Percentiles rank a stretch among this genome's conserved stretches.
These are phyloP conservation scores for Botrytis galanthina DNA, from an alignment of 2,329 filamentous ascomycete genomes.

Conservation along the genomic window DNA sequence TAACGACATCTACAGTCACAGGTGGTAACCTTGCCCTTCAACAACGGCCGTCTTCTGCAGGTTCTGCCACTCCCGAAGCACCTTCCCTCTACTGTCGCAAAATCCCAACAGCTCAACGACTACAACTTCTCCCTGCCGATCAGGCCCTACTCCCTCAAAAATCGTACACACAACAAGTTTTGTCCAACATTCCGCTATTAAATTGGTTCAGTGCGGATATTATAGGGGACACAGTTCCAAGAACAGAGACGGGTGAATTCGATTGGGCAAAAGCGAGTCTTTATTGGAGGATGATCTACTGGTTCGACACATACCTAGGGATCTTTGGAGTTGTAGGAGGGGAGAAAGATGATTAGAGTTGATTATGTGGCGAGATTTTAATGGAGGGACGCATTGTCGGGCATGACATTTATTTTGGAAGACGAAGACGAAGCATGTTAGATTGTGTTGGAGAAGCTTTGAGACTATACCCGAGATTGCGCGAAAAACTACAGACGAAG, in stretches of 20 bases:
- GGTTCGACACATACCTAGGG: slow-evolving; percentile 56
- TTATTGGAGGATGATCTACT: slow-evolving; percentile 67
- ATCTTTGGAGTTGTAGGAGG: slow-evolving; percentile 56
- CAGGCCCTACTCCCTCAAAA: slow-evolving; percentile 70
- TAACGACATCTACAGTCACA: slow-evolving; percentile 39
- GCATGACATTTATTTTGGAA: neutral
- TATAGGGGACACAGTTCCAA: slow-evolving; percentile 73
- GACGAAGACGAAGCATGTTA: neutral
- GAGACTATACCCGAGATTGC: slow-evolving; percentile 23
- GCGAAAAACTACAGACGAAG: neutral
- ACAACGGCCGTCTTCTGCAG: slow-evolving; percentile 42
- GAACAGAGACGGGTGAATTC: slow-evolving; percentile 71
- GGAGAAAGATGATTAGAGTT: slow-evolving; percentile 32
- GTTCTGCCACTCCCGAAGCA: slow-evolving; percentile 31
- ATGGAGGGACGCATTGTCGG: neutral
- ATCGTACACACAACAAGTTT: slow-evolving; percentile 60
- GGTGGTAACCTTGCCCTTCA: slow-evolving; percentile 22
- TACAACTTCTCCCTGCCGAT: slow-evolving; percentile 64
- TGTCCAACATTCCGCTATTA: slow-evolving; percentile 66
- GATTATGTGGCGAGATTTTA: neutral
- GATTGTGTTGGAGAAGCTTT: neutral
- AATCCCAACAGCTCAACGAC: slow-evolving; percentile 65
- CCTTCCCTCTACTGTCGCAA: slow-evolving; percentile 51
- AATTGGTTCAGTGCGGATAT: slow-evolving; percentile 69
- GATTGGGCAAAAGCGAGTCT: slow-evolving; percentile 68